Conservation (phyloP, 306 rosid genomes). For the Gastrolobium bilobum region DNA sequence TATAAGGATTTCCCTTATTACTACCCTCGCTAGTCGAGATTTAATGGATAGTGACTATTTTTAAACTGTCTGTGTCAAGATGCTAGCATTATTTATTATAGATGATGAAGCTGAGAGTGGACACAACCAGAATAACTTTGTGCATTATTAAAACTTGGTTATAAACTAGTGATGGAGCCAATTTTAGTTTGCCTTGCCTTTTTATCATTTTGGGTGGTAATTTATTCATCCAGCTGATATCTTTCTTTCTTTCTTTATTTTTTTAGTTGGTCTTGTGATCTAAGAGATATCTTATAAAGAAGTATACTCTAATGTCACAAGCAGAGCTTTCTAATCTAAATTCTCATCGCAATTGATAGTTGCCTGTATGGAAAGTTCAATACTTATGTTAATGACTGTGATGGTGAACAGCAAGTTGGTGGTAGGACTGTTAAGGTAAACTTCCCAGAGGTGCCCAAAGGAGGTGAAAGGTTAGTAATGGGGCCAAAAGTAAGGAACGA, state of each 20-base stretch:
- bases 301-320: background rate
- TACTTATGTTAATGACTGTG: constrained; percentile 41
- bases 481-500: constrained; percentile 62
- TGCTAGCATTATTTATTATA: background rate
- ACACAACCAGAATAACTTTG: background rate
- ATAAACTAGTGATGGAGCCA: constrained; percentile 12
- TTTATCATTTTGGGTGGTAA: constrained; percentile 8
- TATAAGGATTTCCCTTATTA: too few relatives aligned
- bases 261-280: constrained; percentile 31
- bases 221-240: background rate
- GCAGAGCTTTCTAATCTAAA: constrained; percentile 23
- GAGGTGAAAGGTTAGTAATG: constrained; percentile 90
- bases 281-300: background rate
- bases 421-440: constrained; percentile 84
- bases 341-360: background rate
- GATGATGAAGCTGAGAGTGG: background rate
- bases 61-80: too few relatives aligned
- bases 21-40: too few relatives aligned
- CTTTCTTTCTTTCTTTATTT: background rate
- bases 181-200: constrained; percentile 16
- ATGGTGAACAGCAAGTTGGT: constrained; percentile 77
- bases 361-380: background rate
- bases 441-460: constrained; percentile 94
- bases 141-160: constrained; percentile 2
- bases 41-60: too few relatives aligned